Evolutionary conservation across 192 early-diverging fungal species (phyloP).

Genomic region (Glomus cerebriforme): DNA sequence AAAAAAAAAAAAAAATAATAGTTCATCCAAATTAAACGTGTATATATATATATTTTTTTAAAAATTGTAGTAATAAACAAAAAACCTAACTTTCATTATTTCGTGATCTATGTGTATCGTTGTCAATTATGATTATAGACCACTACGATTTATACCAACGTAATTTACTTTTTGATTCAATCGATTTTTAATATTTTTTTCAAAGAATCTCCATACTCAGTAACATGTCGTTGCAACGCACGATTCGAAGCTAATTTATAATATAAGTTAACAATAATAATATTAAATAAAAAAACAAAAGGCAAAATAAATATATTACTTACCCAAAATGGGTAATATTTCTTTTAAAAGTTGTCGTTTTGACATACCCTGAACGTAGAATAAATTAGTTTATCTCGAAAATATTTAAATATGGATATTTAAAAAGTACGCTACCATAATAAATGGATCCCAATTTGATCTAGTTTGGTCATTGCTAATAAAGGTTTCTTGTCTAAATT

Average conservation of each 20-base stretch:
- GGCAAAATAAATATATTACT: constrained; percentile 1
- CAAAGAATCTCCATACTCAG: constrained; percentile 50
- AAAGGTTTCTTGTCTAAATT: not conserved
- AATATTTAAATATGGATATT: constrained; percentile 34
- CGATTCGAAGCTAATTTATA: constrained; percentile 54
- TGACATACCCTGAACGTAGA: constrained; percentile 49
- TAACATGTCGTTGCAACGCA: constrained; percentile 59
- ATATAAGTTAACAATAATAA: not conserved
- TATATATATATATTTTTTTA: no score
- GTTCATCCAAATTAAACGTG: no score
- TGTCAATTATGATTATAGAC: no score
- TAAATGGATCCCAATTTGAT: constrained; percentile 16
- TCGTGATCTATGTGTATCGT: no score
- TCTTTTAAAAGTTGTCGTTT: constrained; percentile 69
- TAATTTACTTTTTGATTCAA: not conserved
- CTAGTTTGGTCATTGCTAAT: not conserved
- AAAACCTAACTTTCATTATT: no score
- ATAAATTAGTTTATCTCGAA: constrained; percentile 30
- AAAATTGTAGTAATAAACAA: no score
- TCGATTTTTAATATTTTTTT: constrained; percentile 18
- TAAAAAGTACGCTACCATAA: constrained; percentile 34
- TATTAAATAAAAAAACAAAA: not conserved
- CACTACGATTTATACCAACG: no score
- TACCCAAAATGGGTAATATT: constrained; percentile 67
- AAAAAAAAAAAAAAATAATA: no score